Evolutionary conservation across 371 early-diverging fungal species (phyloP).

Genomic region (Mortierella sp.): DNA sequence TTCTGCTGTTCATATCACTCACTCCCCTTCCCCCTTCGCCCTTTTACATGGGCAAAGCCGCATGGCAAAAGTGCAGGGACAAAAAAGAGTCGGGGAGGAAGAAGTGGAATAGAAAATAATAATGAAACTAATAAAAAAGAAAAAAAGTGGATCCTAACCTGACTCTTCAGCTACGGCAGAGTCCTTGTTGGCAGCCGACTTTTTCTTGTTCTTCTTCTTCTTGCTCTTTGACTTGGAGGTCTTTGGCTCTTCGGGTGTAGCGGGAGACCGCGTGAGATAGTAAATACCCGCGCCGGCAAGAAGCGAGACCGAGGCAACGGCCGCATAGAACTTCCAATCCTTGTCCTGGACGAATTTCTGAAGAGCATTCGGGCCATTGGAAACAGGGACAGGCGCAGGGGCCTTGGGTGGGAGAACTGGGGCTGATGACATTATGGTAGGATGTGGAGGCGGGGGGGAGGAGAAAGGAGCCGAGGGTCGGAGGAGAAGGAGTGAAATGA

Average conservation of each 20-base stretch:
- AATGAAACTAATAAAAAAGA: neutral
- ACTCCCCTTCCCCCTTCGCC: too few species aligned
- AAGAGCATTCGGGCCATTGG: conserved; percentile 45
- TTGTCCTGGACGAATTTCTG: conserved; percentile 76
- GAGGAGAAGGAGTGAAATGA: conserved; percentile 2
- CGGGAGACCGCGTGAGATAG: conserved; percentile 61
- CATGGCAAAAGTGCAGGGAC: too few species aligned
- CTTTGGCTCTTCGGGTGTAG: conserved; percentile 42
- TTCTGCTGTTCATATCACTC: too few species aligned
- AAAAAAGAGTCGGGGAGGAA: neutral
- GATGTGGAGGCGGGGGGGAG: conserved; percentile 1
- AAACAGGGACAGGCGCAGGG: conserved; percentile 44
- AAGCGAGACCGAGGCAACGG: conserved; percentile 71
- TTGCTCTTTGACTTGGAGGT: conserved; percentile 55
- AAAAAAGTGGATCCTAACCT: conserved; percentile 6
- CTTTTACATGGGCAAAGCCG: too few species aligned
- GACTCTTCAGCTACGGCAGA: conserved; percentile 25
- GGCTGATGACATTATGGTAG: conserved; percentile 31
- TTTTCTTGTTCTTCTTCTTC: conserved; percentile 59
- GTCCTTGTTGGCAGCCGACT: conserved; percentile 37
- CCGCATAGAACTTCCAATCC: conserved; percentile 83
- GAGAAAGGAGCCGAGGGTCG: neutral
- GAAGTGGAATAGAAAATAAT: neutral
- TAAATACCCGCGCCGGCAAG: conserved; percentile 76
- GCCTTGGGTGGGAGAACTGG: conserved; percentile 38